Evolutionary conservation across 2,329 filamentous ascomycete species (phyloP), one percentile per base, ranked within the genome.

Genomic region (Colletotrichum spinosum): DNA sequence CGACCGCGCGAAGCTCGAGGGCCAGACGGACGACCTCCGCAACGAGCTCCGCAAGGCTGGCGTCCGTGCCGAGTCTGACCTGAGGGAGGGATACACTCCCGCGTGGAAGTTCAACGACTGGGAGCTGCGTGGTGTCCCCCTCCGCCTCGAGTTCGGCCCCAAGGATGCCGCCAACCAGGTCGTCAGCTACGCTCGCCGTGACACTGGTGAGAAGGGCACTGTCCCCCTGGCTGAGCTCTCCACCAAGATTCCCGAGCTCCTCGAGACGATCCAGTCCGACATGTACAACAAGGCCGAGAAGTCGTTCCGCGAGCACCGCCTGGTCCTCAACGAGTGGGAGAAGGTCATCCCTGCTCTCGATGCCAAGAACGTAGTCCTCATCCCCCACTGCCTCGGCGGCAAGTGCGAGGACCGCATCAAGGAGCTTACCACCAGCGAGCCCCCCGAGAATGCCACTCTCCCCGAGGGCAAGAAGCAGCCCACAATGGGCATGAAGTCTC

Each of bases 81-180:
- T 89, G 76, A 90, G 97, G 65, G 95, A 98, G 55, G 92, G 92
- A 70, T 97, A 98, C 89, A 88, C 94, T 67, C 94, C 96, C 44
- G 94, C 93, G 69, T 98, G 92, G 90, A 99, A 99, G 81, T 99
- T 99, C 85, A 97, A 97, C 81, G 94, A 99, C 80, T 97, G 94
- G 93, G 97, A 99, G 79, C 86, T 98, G 72, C 97, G 95, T 81
- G 96, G 97, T 76, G 92, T 98, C 46, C 96, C 97, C 51, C 87
- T 99, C 42, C 92, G 96, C 65, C 86, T 99, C 65, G 96, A 99
- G 79, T 97, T 97, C 75, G 97, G 97, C 6, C 95, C 96, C 73
- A 97, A 97, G 80, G 96, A 98, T 76, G 90, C 91, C 11, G 93
- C 92, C 69, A 93, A 94, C 76, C 88, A 91, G 63, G 92, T 94